phyloP scores from a whole-genome alignment of 1,139 yeast species.

The Suhomyces chickasaworum region DNA sequence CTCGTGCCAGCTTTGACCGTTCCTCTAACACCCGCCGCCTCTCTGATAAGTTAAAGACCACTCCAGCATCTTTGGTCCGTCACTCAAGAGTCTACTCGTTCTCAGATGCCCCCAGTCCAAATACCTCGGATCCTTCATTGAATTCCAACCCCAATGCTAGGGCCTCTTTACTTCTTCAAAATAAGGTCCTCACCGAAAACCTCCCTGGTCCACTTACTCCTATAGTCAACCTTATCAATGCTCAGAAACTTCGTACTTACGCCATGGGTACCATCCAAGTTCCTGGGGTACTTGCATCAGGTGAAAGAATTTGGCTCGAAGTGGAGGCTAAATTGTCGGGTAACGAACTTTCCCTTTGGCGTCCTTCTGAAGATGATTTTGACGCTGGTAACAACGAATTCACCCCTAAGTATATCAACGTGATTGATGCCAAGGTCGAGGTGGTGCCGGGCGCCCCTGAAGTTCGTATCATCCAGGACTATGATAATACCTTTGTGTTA shows the following conservation, averaged over 20 bases:
- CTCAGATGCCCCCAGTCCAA: slow-evolving; percentile 14
- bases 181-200: slow-evolving; percentile 27
- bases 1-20: slow-evolving; percentile 16
- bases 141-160: slow-evolving; percentile 5
- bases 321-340: slow-evolving; percentile 54
- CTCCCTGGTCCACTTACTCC: slow-evolving; percentile 46
- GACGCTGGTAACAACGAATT: slow-evolving; percentile 35
- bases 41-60: slow-evolving; percentile 34
- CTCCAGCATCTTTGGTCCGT: slow-evolving; percentile 45
- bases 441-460: slow-evolving; percentile 23
- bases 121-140: slow-evolving; percentile 14
- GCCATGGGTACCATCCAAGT: slow-evolving; percentile 35
- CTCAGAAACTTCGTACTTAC: slow-evolving; percentile 45
- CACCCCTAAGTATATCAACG: slow-evolving; percentile 51
- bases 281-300: slow-evolving; percentile 21
- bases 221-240: slow-evolving; percentile 43
- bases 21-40: slow-evolving; percentile 12
- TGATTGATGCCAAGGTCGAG: slow-evolving; percentile 47
- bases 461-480: slow-evolving; percentile 43
- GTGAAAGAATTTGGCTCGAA: slow-evolving; percentile 34
- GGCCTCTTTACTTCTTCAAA: slow-evolving; percentile 18
- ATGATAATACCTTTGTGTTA: slow-evolving; percentile 33
- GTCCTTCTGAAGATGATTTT: slow-evolving; percentile 31
- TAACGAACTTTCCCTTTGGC: slow-evolving; percentile 53
- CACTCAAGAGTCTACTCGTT: slow-evolving; percentile 38